Base-by-base conservation (phyloP, 345 rosid species). In the Gossypioides kirkii region DNA sequence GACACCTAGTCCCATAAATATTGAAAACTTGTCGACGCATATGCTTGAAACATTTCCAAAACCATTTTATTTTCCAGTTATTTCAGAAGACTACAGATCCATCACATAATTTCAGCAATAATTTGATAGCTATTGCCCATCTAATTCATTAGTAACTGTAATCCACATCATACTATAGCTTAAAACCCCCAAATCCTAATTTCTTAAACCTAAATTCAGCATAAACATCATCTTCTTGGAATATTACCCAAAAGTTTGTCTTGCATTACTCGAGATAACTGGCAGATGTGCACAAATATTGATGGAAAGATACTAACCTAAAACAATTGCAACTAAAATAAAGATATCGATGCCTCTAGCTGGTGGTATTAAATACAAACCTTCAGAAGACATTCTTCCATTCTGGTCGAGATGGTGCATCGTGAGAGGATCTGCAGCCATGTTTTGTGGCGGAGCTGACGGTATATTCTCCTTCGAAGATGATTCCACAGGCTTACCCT, bases 401-500 rank as follows among this genome's bases (percentile, higher is more conserved):
- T 76, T 84, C 58, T 80, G 84, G 82, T 81, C 80, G 62, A 80
- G 69, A 22, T 77, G 80, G 73, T 82, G 87, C 78, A 78, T 74
- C 78, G 72, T 76, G 64, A 80, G 76, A 82, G 92, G 83, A 83
- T 87, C 87, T 0, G 79, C 42, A 76, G 84, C 81, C 77, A 86
- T 80, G 79, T 76, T 87, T 70, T 86, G 86, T 16, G 85, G 79
- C 60, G 82, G 64, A 76, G 73, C 78, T 73, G 84, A 83, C 81
- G 84, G 73, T 22, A 78, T 43, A 78, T 79, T 84, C 73, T 81
- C 80, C 80, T 79, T 89, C 20, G 86, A 74, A 10, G 91, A 85
- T 81, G 87, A 81, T 76, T 84, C 95, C 78, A 72, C 80, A 77
- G 80, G 88, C 82, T 90, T 83, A 76, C 83, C 93, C 94, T 85